Conservation (phyloP, 495 filamentous ascomycete genomes). For the Penicillium goetzii region DNA sequence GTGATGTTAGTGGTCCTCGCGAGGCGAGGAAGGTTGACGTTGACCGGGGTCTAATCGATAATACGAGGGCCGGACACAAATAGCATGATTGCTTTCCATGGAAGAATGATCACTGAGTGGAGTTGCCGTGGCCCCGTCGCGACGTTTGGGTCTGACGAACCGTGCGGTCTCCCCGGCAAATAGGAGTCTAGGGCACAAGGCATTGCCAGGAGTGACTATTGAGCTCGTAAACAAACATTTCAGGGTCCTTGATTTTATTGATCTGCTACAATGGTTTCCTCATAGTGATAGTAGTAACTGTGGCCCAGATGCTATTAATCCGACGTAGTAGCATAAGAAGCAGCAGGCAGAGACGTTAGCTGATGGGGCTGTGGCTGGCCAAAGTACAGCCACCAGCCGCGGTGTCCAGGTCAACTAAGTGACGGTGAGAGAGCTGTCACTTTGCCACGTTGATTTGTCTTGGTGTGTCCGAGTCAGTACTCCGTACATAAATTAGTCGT, state of each 20-base stretch:
- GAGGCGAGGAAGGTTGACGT: background rate
- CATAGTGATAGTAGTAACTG: background rate
- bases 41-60: background rate
- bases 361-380: conserved; percentile 18
- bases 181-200: background rate
- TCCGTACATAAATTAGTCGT: background rate
- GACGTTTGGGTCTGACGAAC: conserved; percentile 8
- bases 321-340: background rate
- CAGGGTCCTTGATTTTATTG: background rate
- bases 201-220: background rate
- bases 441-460: background rate
- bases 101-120: conserved; percentile 1
- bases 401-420: background rate
- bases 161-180: conserved; percentile 2
- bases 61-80: conserved; percentile 12
- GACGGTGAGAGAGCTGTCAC: conserved; percentile 3
- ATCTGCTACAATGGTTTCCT: background rate
- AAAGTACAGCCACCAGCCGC: conserved; percentile 4
- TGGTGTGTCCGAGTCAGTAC: background rate
- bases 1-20: background rate
- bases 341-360: conserved; percentile 11
- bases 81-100: conserved; percentile 13
- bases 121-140: conserved; percentile 11
- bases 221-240: background rate
- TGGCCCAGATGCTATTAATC: background rate